Conservation (phyloP, 2,329 filamentous ascomycete genomes). For the Fonsecaea pedrosoi region DNA sequence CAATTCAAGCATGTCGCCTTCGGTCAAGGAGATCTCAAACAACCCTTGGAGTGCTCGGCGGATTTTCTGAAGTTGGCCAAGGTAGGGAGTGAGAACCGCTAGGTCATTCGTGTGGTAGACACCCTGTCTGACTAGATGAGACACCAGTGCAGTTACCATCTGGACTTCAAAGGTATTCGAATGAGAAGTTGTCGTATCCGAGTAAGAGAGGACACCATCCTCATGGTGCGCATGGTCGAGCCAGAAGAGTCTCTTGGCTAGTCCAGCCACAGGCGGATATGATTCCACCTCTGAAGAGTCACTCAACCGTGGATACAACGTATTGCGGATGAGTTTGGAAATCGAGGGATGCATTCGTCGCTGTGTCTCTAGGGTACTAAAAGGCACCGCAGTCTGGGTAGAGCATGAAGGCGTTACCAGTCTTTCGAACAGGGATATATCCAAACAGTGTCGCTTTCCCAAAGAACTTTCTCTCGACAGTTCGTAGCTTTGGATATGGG, state of each 20-base stretch:
- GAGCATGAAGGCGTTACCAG: constrained; percentile 46
- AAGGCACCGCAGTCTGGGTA: constrained; percentile 44
- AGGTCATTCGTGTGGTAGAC: constrained; percentile 67
- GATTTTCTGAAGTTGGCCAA: constrained; percentile 60
- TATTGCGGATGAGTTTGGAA: constrained; percentile 62
- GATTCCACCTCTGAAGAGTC: constrained; percentile 54
- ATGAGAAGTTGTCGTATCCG: constrained; percentile 48
- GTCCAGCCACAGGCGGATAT: constrained; percentile 55
- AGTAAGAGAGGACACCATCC: constrained; percentile 39
- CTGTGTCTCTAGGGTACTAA: constrained; percentile 62
- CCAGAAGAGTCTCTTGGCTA: constrained; percentile 60
- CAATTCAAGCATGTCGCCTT: constrained; percentile 66
- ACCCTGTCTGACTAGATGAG: constrained; percentile 70
- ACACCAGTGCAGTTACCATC: constrained; percentile 68
- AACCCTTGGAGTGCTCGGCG: constrained; percentile 47
- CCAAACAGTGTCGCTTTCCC: constrained; percentile 53
- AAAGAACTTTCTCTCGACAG: constrained; percentile 45
- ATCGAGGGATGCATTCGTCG: constrained; percentile 71
- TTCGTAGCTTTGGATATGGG: constrained; percentile 49
- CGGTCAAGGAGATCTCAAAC: constrained; percentile 69
- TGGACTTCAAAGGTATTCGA: constrained; percentile 64
- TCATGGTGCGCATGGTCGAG: constrained; percentile 57
- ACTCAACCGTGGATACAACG: constrained; percentile 63
- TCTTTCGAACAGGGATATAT: constrained; percentile 61
- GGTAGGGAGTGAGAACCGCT: constrained; percentile 70